These are phyloP conservation scores for Arxiozyma slooffiae DNA, from an alignment of 1,139 yeast genomes.

Conservation along the genomic window DNA sequence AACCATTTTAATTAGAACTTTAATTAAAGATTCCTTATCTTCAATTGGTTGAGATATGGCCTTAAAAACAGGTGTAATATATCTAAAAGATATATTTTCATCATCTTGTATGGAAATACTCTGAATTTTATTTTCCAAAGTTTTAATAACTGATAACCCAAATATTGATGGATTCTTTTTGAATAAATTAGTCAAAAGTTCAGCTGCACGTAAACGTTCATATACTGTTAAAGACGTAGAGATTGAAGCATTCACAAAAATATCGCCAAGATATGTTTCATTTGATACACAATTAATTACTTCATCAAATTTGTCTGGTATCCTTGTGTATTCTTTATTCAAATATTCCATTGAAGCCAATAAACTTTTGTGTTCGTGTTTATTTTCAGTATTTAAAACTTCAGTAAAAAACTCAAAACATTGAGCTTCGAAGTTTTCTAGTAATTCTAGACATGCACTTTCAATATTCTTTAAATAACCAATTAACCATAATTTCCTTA, in stretches of 20 bases:
- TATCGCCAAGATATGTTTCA: constrained; percentile 15
- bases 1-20: constrained; percentile 40
- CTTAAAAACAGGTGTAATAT: constrained; percentile 37
- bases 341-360: constrained; percentile 21
- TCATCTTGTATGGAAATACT: constrained; percentile 7
- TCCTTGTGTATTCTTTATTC: constrained; percentile 7
- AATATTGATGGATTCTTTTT: constrained; percentile 16
- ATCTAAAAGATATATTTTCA: constrained; percentile 16
- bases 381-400: constrained; percentile 14
- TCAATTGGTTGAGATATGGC: constrained; percentile 36
- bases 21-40: constrained; percentile 32
- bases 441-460: constrained; percentile 35
- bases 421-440: constrained; percentile 29
- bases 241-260: constrained; percentile 16
- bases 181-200: constrained; percentile 15
- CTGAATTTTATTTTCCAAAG: constrained; percentile 18
- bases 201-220: constrained; percentile 17
- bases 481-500: constrained; percentile 61
- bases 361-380: constrained; percentile 16
- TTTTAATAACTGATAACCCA: constrained; percentile 18
- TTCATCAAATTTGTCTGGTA: constrained; percentile 9
- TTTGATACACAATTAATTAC: constrained; percentile 13
- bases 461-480: constrained; percentile 29
- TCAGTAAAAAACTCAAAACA: constrained; percentile 21
- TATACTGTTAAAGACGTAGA: constrained; percentile 15